These are phyloP conservation scores for Bretschneidera sinensis DNA, from an alignment of 345 rosid species.

Conservation along the genomic window DNA sequence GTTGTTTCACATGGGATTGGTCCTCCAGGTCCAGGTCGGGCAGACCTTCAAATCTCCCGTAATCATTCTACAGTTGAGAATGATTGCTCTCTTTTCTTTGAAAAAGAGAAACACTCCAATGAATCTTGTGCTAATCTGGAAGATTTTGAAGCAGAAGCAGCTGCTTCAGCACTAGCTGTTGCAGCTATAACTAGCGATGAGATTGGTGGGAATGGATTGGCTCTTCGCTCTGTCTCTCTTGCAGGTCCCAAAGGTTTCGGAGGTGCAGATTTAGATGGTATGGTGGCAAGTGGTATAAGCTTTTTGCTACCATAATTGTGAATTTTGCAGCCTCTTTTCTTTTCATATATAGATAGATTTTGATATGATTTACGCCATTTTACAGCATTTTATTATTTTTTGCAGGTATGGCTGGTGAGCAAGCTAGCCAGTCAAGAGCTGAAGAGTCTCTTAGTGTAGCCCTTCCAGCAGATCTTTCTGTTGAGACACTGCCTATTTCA, in stretches of 20 bases:
- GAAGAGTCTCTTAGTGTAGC: conserved; percentile 86
- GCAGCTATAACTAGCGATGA: conserved; percentile 90
- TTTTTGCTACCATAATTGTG: neutral
- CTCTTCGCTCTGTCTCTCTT: conserved; percentile 41
- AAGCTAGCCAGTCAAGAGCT: conserved; percentile 55
- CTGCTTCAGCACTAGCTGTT: conserved; percentile 91
- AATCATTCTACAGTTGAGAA: conserved; percentile 40
- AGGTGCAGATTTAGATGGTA: conserved; percentile 44
- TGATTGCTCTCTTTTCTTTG: conserved; percentile 58
- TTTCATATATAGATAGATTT: conserved; percentile 8
- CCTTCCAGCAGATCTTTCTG: conserved; percentile 95
- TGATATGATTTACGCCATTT: conserved; percentile 10
- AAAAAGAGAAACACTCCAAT: conserved; percentile 50
- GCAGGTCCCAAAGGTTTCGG: conserved; percentile 59
- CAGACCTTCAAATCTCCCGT: conserved; percentile 42
- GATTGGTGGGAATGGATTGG: conserved; percentile 44
- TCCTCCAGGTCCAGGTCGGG: conserved; percentile 47
- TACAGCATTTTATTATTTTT: conserved; percentile 14
- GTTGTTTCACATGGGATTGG: conserved; percentile 53
- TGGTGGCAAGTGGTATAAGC: conserved; percentile 30
- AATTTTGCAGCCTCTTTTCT: too few relatives aligned
- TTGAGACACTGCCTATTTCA: conserved; percentile 81
- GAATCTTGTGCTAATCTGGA: conserved; percentile 54
- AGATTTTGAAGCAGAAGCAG: conserved; percentile 84
- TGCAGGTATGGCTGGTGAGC: conserved; percentile 49